Percentiles rank a stretch among this genome's conserved stretches.
phyloP scores from a whole-genome alignment of 352 stramenopile species.

The Globisporangium sylvaticum region DNA sequence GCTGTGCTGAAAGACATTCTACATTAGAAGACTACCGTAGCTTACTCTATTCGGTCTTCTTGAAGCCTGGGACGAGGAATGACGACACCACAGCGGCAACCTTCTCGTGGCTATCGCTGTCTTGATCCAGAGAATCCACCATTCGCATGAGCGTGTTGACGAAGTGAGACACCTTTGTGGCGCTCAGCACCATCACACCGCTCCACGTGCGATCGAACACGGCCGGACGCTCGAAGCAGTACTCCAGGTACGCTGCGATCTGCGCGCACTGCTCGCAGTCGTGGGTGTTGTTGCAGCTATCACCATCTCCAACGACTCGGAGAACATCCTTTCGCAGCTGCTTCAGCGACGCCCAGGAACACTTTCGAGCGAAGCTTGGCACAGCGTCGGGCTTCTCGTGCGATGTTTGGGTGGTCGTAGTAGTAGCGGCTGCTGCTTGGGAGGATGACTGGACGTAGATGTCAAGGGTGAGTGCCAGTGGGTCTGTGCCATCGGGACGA shows the following conservation, averaged over 20 bases:
- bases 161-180: not conserved
- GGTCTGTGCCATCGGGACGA: not conserved
- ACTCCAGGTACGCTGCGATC: not conserved
- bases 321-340: not conserved
- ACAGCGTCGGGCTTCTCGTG: not conserved
- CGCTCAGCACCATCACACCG: slow-evolving; percentile 1
- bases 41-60: too few relatives aligned
- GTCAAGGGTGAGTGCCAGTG: not conserved
- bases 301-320: not conserved
- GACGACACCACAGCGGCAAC: not conserved
- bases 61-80: too few relatives aligned
- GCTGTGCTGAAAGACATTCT: too few relatives aligned
- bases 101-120: too few relatives aligned
- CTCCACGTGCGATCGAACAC: slow-evolving; percentile 5
- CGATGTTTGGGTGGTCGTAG: too few relatives aligned
- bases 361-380: not conserved
- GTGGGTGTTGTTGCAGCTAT: not conserved
- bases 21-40: too few relatives aligned
- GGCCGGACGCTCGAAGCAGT: slow-evolving; percentile 7
- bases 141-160: not conserved
- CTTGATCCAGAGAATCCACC: too few relatives aligned
- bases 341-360: not conserved
- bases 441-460: not conserved
- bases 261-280: not conserved
- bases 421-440: not conserved